Evolutionary conservation across 345 rosid genomes (phyloP).

Genomic region (Gossypium anomalum): DNA sequence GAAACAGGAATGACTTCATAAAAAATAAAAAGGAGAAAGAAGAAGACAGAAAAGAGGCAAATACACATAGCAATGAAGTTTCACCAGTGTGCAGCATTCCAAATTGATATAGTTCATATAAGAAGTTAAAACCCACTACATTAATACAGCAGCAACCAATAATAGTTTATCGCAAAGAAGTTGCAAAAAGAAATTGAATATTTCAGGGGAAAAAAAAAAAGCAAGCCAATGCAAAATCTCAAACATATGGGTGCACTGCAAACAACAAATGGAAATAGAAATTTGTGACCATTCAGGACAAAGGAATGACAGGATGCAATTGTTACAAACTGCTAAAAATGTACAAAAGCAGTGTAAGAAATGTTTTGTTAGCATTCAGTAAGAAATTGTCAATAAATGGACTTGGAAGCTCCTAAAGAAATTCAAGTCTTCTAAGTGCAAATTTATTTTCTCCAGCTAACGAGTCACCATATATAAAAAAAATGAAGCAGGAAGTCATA

Average conservation of each 20-base stretch:
- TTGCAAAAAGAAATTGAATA: not conserved
- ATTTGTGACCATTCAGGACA: not conserved
- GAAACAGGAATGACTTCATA: not conserved
- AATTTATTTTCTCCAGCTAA: not conserved
- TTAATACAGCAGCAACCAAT: not conserved
- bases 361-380: not conserved
- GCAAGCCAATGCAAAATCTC: not conserved
- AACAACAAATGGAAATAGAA: not conserved
- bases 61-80: not conserved
- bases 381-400: not conserved
- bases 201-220: not conserved
- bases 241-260: not conserved
- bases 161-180: not conserved
- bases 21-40: not conserved
- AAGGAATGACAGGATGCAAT: not conserved
- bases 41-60: not conserved
- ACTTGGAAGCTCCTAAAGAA: not conserved
- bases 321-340: not conserved
- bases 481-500: not conserved
- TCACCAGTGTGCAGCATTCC: not conserved
- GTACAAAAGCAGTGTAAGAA: not conserved
- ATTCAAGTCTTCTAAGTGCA: not conserved
- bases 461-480: not conserved
- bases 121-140: not conserved
- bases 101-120: not conserved